Base-by-base conservation (phyloP, 306 rosid species). In the Carpinus viminea region DNA sequence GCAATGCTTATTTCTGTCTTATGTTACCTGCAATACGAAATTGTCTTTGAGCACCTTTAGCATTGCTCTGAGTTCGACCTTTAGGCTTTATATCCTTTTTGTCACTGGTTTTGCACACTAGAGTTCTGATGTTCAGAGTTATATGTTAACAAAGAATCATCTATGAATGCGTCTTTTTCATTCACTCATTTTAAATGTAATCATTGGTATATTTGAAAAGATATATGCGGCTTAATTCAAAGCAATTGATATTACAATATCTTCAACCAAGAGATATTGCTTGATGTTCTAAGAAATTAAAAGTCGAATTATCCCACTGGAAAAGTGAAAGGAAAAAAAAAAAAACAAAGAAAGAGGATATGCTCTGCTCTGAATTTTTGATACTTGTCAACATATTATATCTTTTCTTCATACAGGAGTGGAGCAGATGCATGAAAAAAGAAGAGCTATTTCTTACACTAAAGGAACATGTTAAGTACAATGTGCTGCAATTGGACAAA, bases 401-500 rank as follows among this genome's bases (percentile, higher is more conserved):
- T 36, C 47, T 46, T 83, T 59, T 72, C 47, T 61, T 82, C 54
- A 79, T 68, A 5, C 86, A 92, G 98, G 91, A 72, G 61, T 64
- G 53, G 52, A 55, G 80, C 83, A 85, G 81, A 62, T 62, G 28
- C 18, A 80, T 94, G 82, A 80, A 76, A 81, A 88, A 82, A 80
- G 48, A 70, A 53, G 80, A 69, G 47, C 78, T 94, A 13, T 77
- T 86, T 59, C 81, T 80, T 45, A 8, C 60, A 77, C 76, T 94
- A 36, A 74, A 61, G 47, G 89, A 92, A 85, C 97, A 92, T 46
- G 87, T 94, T 79, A 91, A 92, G 89, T 81, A 50, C 80, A 94
- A 94, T 88, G 91, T 94, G 47, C 71, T 94, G 83, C 91, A 66
- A 68, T 88, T 94, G 43, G 88, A 88, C 83, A 87, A 89, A 64